phyloP scores from a whole-genome alignment of 768 basidiomycete species.

The Lanmaoa pseudosensibilis region DNA sequence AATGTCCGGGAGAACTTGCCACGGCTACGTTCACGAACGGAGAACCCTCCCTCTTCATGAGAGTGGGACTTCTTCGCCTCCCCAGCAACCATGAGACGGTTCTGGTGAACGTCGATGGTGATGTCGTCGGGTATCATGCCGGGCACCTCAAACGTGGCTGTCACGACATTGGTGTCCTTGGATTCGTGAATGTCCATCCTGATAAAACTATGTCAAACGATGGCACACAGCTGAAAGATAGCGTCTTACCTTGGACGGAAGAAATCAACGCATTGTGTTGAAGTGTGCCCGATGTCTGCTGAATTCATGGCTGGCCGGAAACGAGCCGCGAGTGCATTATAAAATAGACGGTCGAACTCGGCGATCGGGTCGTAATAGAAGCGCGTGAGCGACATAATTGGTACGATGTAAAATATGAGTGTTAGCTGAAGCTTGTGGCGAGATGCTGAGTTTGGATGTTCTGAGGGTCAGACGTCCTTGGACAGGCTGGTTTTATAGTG shows the following conservation, averaged over 20 bases:
- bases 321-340: neutral
- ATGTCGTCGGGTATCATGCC: conserved; percentile 51
- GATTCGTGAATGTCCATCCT: conserved; percentile 50
- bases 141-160: conserved; percentile 52
- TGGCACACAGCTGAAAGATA: neutral
- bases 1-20: conserved; percentile 47
- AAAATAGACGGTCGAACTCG: neutral
- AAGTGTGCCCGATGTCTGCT: neutral
- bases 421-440: neutral
- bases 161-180: conserved; percentile 15
- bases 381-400: neutral
- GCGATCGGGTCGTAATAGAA: neutral
- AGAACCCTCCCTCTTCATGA: conserved; percentile 38
- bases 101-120: conserved; percentile 45
- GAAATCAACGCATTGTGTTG: neutral
- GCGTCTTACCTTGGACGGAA: neutral
- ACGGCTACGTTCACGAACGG: conserved; percentile 41
- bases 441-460: neutral
- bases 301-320: neutral
- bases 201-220: too few species aligned
- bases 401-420: neutral
- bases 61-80: conserved; percentile 38
- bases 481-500: neutral
- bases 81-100: conserved; percentile 46
- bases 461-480: neutral